These are phyloP conservation scores for Babesia ovata DNA, from an alignment of 169 alveolate species.

Conservation along the genomic window DNA sequence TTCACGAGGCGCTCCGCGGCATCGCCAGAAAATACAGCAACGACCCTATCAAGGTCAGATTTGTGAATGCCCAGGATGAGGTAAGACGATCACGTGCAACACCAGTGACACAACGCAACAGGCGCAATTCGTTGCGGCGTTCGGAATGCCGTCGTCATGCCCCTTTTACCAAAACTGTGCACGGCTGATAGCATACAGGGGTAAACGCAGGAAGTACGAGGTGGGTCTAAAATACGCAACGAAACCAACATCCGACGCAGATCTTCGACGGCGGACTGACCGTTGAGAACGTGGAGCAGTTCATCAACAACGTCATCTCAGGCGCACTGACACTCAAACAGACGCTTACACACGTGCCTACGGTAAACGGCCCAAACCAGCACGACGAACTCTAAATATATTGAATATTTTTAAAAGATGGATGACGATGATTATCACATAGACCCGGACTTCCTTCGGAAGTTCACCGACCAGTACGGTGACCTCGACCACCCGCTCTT, in stretches of 20 bases:
- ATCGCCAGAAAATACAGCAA: constrained; percentile 69
- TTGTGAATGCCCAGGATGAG: constrained; percentile 54
- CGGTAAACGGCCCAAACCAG: constrained; percentile 10
- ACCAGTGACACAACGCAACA: neutral
- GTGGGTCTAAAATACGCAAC: constrained; percentile 13
- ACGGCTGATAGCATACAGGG: constrained; percentile 58
- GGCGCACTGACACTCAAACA: constrained; percentile 45
- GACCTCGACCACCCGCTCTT: constrained; percentile 69
- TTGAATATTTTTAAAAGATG: neutral
- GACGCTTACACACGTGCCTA: constrained; percentile 42
- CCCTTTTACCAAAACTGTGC: constrained; percentile 54
- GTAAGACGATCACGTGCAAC: neutral
- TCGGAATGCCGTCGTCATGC: constrained; percentile 49
- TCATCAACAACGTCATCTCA: constrained; percentile 65
- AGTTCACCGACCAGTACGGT: constrained; percentile 61
- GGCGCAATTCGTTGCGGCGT: constrained; percentile 43
- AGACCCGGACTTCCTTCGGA: constrained; percentile 56
- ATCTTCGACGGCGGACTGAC: constrained; percentile 40
- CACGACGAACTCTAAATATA: constrained; percentile 39
- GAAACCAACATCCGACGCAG: constrained; percentile 6
- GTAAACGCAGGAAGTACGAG: constrained; percentile 57
- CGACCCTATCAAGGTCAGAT: constrained; percentile 75
- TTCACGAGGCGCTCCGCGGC: constrained; percentile 68
- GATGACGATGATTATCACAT: constrained; percentile 68
- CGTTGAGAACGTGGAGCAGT: constrained; percentile 37